A percentile compares a stretch with the other conserved stretches of the same genome.
phyloP scores from a whole-genome alignment of 2,329 filamentous ascomycete species.

The Penicillium sp. region DNA sequence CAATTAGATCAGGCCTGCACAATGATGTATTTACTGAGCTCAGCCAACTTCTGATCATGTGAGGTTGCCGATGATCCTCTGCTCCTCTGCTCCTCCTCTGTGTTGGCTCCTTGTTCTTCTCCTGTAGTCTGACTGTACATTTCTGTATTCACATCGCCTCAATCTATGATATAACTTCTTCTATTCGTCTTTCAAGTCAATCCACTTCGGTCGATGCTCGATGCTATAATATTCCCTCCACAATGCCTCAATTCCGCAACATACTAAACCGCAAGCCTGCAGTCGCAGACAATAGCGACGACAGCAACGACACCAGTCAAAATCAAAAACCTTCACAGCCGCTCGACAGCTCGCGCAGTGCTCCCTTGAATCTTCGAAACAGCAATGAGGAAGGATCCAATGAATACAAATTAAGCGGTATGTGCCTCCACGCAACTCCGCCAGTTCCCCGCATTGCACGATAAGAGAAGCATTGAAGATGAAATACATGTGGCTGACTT shows the following conservation, averaged over 20 bases:
- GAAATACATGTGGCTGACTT: constrained; percentile 1
- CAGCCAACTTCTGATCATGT: constrained; percentile 4
- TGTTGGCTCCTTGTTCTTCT: background rate
- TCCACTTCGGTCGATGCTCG: background rate
- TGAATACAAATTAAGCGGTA: constrained; percentile 79
- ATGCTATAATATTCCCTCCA: constrained; percentile 16
- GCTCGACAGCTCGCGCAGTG: constrained; percentile 41
- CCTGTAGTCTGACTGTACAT: background rate
- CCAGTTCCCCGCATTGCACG: background rate
- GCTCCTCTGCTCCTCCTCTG: background rate
- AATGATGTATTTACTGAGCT: background rate
- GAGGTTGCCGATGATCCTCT: constrained; percentile 2
- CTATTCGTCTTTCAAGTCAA: background rate
- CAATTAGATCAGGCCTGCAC: background rate
- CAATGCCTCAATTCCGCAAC: constrained; percentile 68
- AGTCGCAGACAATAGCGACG: constrained; percentile 25
- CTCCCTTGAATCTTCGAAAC: constrained; percentile 56
- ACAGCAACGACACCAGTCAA: constrained; percentile 53
- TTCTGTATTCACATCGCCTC: too few relatives aligned
- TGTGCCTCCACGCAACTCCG: background rate
- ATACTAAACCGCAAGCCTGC: constrained; percentile 62
- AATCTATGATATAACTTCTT: background rate
- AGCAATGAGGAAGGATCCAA: constrained; percentile 63
- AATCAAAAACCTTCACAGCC: constrained; percentile 35
- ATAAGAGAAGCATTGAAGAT: background rate